Percentiles rank a stretch among this genome's conserved stretches.
These are phyloP conservation scores for Penicillium dipodomyicola DNA, from an alignment of 495 filamentous ascomycete species.

Conservation along the genomic window DNA sequence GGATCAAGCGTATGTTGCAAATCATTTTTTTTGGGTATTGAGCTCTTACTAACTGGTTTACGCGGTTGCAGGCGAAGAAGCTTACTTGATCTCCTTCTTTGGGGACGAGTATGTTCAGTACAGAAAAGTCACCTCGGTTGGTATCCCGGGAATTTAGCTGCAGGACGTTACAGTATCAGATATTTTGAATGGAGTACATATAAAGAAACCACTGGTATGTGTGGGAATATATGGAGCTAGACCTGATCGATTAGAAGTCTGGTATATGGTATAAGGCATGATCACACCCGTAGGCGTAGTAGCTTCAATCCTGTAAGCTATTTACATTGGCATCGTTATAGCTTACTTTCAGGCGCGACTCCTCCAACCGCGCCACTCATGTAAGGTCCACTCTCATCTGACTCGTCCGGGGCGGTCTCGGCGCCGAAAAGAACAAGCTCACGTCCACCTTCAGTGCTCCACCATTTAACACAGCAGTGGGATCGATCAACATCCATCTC, in stretches of 20 bases:
- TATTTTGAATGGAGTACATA: background rate
- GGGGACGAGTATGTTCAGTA: constrained; percentile 78
- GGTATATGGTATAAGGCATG: constrained; percentile 21
- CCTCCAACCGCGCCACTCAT: constrained; percentile 61
- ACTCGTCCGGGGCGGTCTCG: constrained; percentile 24
- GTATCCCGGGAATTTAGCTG: constrained; percentile 68
- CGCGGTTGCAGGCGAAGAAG: constrained; percentile 63
- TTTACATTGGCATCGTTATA: constrained; percentile 22
- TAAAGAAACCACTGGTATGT: background rate
- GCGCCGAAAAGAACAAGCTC: constrained; percentile 61
- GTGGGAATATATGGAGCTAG: background rate
- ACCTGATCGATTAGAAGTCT: constrained; percentile 5
- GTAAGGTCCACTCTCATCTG: constrained; percentile 35
- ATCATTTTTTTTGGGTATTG: background rate
- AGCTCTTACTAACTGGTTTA: constrained; percentile 1
- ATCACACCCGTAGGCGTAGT: constrained; percentile 9
- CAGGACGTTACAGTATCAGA: background rate
- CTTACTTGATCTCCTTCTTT: constrained; percentile 75
- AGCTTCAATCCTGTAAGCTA: background rate
- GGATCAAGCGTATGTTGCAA: constrained; percentile 62
- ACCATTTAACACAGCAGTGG: constrained; percentile 82
- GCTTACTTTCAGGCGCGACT: constrained; percentile 43
- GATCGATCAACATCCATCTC: constrained; percentile 92
- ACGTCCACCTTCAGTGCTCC: constrained; percentile 68
- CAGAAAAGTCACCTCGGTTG: constrained; percentile 59